Base-by-base conservation (phyloP, 306 rosid genomes). In the Trichosanthes cucumerina region DNA sequence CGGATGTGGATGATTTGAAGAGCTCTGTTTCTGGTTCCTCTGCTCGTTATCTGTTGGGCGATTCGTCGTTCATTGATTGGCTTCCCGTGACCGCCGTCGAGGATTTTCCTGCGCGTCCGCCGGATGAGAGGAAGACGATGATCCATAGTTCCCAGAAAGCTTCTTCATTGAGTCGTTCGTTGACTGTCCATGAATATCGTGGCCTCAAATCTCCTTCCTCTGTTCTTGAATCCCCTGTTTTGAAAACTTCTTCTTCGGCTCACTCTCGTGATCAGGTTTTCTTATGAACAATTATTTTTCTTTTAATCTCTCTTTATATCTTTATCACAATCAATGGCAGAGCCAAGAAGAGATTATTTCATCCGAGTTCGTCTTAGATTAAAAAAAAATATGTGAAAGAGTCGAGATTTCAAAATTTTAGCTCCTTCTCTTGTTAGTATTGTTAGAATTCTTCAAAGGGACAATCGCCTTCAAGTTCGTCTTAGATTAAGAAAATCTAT, bases 231-330 rank as follows among this genome's bases (percentile, higher is more conserved):
- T 34, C 62, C 38, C 59, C 76, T 43, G 75, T 54, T 33, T n/a
- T 49, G 36, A 78, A 70, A n/a, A 10, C 81, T 12, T 14, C 76
- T 65, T 79, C 81, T 57, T 79, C 46, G 0, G 53, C 76, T 65
- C 65, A 36, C 13, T 79, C 84, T 72, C 79, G 46, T 39, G 80
- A 88, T 33, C 88, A 90, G 95, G 92, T 86, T 33, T 1, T 60
- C 12, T 13, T 33, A 31, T 6, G 5, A 9, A 26, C 26, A 54
- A 21, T 18, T 7, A 0, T 54, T 4, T 26, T 60, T 60, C 1
- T 13, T 26, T 26, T 60, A 19, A 18, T 13, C 18, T 59, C 2
- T 54, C 26, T 54, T 54, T 21, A 4, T 19, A n/a, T 54, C 26
- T 54, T n/a, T n/a, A 54, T 54, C 1, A 7, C n/a, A 15, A 16